Base-by-base conservation (phyloP, 441 rosid genomes). In the Erodium moschatum region DNA sequence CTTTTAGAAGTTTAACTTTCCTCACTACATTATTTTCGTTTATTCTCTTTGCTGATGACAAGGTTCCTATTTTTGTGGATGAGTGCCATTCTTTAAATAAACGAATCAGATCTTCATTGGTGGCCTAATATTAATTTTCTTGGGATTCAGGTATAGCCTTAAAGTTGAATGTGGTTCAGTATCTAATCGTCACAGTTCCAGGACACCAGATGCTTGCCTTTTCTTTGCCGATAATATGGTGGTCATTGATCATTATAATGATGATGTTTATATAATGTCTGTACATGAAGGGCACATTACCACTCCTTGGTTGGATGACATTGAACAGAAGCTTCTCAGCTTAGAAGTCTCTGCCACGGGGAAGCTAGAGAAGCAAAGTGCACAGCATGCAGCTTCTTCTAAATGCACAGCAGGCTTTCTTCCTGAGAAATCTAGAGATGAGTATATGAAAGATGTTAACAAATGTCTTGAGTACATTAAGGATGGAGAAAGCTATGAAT, bases 401-500 rank as follows among this genome's bases (percentile, higher is more conserved):
- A 74, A 67, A 7, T 10, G 24, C 60, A 70, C 83, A 68, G 68
- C 69, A 67, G 85, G 87, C 27, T 91, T 91, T 78, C 44, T 71
- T 67, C 76, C 84, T 60, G 92, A 88, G 73, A 87, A 84, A 80
- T 86, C 94, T 11, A 82, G 78, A 73, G 87, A 82, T 73, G 85
- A 85, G 74, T 94, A 94, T 56, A 69, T 89, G 54, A 70, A 75
- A 12, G 96, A 91, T 77, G 90, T 94, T 72, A 58, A 80, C 69
- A 87, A 80, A 78, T 88, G 97, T 71, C 81, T 87, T 76, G 44
- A 81, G 62, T 91, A 84, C 75, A 90, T 91, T 21, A 88, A 79
- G 86, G 97, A 91, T 58, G 99, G 99, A 48, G 99, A 94, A 79
- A 94, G 99, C 91, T 94, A 94, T 72, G 97, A 94, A 81, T 83